A percentile compares a stretch with the other conserved stretches of the same genome.
Conservation (phyloP, 2,329 filamentous ascomycete genomes). For the Lasiodiplodia citricola region DNA sequence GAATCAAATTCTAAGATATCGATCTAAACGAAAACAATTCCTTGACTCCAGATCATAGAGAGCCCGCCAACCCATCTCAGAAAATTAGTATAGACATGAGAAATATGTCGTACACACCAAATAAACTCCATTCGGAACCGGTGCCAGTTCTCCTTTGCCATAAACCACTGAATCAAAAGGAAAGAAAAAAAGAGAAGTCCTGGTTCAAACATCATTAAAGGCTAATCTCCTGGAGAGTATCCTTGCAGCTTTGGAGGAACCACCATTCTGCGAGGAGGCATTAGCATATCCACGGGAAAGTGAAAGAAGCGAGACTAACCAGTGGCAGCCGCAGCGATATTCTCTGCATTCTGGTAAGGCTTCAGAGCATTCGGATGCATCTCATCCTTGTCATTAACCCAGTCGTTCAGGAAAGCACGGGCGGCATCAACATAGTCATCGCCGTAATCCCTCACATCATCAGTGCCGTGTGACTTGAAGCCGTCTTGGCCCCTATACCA, state of each 20-base stretch:
- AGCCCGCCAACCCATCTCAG: too few relatives aligned
- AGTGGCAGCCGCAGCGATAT: not conserved
- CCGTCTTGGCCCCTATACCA: not conserved
- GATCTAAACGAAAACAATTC: too few relatives aligned
- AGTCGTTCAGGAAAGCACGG: not conserved
- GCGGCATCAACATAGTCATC: not conserved
- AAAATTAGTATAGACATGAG: too few relatives aligned
- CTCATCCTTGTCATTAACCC: not conserved
- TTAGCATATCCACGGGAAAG: not conserved
- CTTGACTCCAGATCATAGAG: too few relatives aligned
- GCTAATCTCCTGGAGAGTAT: not conserved
- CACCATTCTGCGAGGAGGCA: not conserved
- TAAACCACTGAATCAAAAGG: too few relatives aligned
- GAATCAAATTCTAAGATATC: too few relatives aligned
- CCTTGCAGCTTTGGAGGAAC: not conserved
- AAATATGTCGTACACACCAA: too few relatives aligned
- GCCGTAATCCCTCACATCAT: not conserved
- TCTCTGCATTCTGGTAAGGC: not conserved
- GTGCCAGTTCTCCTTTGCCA: too few relatives aligned
- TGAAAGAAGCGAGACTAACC: not conserved
- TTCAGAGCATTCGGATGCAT: not conserved
- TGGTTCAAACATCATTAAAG: too few relatives aligned
- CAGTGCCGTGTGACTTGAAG: not conserved
- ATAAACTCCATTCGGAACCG: too few relatives aligned
- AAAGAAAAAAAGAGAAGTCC: too few relatives aligned